Percentiles rank a stretch among this genome's conserved stretches.
Evolutionary conservation across 2,329 filamentous ascomycete species (phyloP).

Genomic region (Xylariaceae sp.): DNA sequence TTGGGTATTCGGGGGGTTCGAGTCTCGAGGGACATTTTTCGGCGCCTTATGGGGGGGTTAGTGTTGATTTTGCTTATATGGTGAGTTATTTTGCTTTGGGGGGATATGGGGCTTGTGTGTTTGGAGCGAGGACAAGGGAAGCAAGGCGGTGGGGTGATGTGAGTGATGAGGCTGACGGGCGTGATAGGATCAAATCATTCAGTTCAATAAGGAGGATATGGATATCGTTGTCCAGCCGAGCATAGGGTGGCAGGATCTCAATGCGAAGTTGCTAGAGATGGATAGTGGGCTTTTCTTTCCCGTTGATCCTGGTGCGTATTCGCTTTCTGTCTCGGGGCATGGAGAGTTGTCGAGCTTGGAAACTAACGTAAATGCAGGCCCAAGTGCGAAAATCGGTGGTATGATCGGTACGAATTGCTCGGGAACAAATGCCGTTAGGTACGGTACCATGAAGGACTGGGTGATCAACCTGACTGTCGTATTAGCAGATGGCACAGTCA

Average conservation of each 20-base stretch:
- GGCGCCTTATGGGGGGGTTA: slow-evolving; percentile 81
- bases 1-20: slow-evolving; percentile 82
- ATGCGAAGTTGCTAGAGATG: slow-evolving; percentile 66
- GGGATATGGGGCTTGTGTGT: too few relatives aligned
- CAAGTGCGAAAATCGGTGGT: slow-evolving; percentile 72
- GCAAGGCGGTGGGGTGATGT: too few relatives aligned
- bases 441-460: slow-evolving; percentile 88
- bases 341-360: slow-evolving; percentile 31
- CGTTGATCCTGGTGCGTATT: slow-evolving; percentile 67
- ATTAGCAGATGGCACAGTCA: slow-evolving; percentile 71
- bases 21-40: slow-evolving; percentile 90
- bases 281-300: slow-evolving; percentile 83
- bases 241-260: slow-evolving; percentile 88
- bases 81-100: slow-evolving; percentile 7
- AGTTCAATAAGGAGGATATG: slow-evolving; percentile 83
- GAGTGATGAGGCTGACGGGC: background rate
- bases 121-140: too few relatives aligned
- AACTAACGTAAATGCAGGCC: slow-evolving; percentile 36
- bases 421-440: slow-evolving; percentile 76
- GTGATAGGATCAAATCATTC: slow-evolving; percentile 63
- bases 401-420: slow-evolving; percentile 80
- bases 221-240: slow-evolving; percentile 89
- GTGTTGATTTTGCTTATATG: slow-evolving; percentile 88
- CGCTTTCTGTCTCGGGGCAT: background rate
- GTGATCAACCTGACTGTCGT: slow-evolving; percentile 81